phyloP scores from a whole-genome alignment of 495 filamentous ascomycete genomes.

The Penicillium chermesinum region DNA sequence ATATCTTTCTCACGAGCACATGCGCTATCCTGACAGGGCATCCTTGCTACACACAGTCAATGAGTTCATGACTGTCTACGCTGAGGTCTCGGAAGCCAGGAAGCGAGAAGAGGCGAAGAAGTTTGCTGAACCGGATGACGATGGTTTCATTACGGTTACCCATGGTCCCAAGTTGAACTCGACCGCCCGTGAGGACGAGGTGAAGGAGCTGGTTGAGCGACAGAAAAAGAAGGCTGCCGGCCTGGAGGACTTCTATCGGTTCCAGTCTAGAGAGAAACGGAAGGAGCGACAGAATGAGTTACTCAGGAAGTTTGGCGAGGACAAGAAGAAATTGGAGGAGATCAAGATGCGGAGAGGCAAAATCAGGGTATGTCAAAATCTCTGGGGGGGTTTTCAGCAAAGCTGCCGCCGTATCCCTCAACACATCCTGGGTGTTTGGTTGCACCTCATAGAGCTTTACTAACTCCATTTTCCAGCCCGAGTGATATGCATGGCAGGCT shows the following conservation, averaged over 20 bases:
- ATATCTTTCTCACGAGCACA: slow-evolving; percentile 56
- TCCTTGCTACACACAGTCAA: slow-evolving; percentile 67
- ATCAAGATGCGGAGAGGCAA: slow-evolving; percentile 47
- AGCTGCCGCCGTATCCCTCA: too few species aligned
- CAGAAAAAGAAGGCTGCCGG: slow-evolving; percentile 67
- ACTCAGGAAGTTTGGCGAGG: slow-evolving; percentile 48
- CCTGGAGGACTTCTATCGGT: slow-evolving; percentile 82
- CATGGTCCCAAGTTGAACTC: slow-evolving; percentile 67
- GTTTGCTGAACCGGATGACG: slow-evolving; percentile 78
- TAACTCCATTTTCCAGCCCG: slow-evolving; percentile 34
- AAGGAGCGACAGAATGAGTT: slow-evolving; percentile 75
- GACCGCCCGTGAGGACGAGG: slow-evolving; percentile 67
- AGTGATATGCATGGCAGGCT: slow-evolving; percentile 29
- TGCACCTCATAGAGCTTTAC: slow-evolving; percentile 1
- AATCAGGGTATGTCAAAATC: slow-evolving; percentile 37
- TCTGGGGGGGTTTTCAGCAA: slow-evolving; percentile 1
- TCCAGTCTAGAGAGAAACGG: slow-evolving; percentile 83
- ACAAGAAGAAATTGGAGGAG: slow-evolving; percentile 48
- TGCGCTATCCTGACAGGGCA: slow-evolving; percentile 62
- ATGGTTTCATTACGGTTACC: slow-evolving; percentile 91
- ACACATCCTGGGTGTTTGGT: too few species aligned
- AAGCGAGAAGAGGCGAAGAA: slow-evolving; percentile 56
- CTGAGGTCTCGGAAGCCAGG: slow-evolving; percentile 59
- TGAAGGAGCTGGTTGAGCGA: slow-evolving; percentile 63
- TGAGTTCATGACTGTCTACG: slow-evolving; percentile 73